phyloP scores from a whole-genome alignment of 2,329 filamentous ascomycete species.

The Phoma sp. region DNA sequence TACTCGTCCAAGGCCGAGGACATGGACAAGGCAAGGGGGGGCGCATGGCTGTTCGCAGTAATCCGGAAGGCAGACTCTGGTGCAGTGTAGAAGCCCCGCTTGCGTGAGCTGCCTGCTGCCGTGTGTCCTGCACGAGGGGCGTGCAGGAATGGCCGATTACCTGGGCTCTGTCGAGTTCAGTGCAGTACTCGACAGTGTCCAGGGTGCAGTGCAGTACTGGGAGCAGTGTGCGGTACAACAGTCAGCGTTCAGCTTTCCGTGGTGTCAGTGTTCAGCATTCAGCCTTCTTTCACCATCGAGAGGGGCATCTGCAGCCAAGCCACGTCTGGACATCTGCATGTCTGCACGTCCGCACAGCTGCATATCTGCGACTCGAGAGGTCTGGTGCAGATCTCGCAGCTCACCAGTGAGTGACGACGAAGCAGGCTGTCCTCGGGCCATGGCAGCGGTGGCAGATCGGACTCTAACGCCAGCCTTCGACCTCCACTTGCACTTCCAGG shows the following conservation, averaged over 20 bases:
- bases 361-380: conserved; percentile 11
- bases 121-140: conserved; percentile 22
- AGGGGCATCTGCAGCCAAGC: conserved; percentile 19
- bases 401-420: not conserved
- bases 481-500: not conserved
- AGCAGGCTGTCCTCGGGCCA: conserved; percentile 19
- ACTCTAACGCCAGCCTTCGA: conserved; percentile 37
- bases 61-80: conserved; percentile 22
- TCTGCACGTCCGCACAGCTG: not conserved
- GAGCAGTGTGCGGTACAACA: not conserved
- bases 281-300: conserved; percentile 11
- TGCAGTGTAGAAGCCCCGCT: conserved; percentile 16
- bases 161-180: conserved; percentile 2
- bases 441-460: conserved; percentile 32
- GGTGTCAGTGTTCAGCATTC: not conserved
- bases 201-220: too few relatives aligned
- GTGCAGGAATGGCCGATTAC: conserved; percentile 17
- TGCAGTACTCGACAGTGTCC: too few relatives aligned
- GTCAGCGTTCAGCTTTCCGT: not conserved
- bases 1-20: conserved; percentile 17
- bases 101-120: conserved; percentile 13
- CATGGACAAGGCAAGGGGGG: conserved; percentile 19
- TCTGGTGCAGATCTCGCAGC: conserved; percentile 25
- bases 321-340: not conserved
- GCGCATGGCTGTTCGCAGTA: conserved; percentile 10